Evolutionary conservation across 2,329 filamentous ascomycete genomes (phyloP).

Genomic region (Beauveria medogensis): DNA sequence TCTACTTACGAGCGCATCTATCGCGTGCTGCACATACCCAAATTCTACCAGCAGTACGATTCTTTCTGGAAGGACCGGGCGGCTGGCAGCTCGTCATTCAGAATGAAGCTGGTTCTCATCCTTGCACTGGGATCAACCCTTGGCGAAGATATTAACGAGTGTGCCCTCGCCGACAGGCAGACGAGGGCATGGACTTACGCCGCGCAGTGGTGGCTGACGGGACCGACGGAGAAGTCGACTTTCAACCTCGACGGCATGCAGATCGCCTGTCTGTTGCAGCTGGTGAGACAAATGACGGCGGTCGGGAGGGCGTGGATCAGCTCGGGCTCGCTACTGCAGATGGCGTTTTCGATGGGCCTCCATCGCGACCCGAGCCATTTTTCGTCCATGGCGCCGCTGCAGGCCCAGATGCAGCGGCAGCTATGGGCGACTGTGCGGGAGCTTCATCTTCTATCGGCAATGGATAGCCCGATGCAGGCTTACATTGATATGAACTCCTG

Average conservation of each 20-base stretch:
- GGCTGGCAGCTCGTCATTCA: neutral
- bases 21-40: constrained; percentile 1
- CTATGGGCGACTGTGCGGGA: constrained; percentile 8
- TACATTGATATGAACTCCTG: neutral
- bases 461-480: neutral
- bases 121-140: neutral
- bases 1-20: constrained; percentile 5
- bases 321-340: constrained; percentile 1
- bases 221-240: neutral
- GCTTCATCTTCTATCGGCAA: neutral
- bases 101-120: neutral
- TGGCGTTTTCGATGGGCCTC: constrained; percentile 3
- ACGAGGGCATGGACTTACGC: neutral
- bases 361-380: constrained; percentile 8
- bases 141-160: neutral
- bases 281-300: constrained; percentile 6
- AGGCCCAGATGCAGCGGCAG: neutral
- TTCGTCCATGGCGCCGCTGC: neutral
- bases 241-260: constrained; percentile 4
- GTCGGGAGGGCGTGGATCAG: constrained; percentile 1
- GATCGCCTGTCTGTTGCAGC: constrained; percentile 1
- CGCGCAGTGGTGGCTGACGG: constrained; percentile 9
- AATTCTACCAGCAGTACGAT: constrained; percentile 1
- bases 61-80: neutral
- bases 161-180: neutral